Conservation (phyloP, 305 asterid species). For the Solanum hybrid region DNA sequence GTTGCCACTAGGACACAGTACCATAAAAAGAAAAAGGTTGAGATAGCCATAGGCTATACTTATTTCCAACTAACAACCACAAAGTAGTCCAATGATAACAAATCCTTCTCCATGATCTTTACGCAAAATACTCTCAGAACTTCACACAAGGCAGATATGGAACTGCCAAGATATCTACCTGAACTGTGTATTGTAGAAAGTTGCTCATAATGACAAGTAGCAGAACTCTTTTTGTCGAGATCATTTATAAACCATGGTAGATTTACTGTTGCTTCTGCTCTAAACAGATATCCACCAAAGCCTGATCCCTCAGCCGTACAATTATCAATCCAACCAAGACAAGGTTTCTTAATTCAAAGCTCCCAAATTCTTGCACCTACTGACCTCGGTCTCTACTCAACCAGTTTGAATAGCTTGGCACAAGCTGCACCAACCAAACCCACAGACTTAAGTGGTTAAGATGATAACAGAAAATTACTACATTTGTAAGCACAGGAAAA, state of each 20-base stretch:
- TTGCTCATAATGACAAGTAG: not conserved
- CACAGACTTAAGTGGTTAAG: not conserved
- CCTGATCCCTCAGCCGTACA: conserved; percentile 23
- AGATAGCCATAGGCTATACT: conserved; percentile 21
- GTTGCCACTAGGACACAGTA: not conserved
- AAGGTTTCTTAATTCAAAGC: conserved; percentile 34
- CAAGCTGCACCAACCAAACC: conserved; percentile 35
- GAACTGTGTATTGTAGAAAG: not conserved
- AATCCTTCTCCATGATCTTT: conserved; percentile 1
- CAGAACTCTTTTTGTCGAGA: not conserved
- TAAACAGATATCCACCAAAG: conserved; percentile 24
- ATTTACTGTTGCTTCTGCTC: conserved; percentile 5
- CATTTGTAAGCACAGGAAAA: not conserved
- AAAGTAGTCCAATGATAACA: not conserved
- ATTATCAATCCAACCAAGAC: conserved; percentile 46
- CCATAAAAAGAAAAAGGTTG: not conserved
- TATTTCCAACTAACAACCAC: conserved; percentile 20
- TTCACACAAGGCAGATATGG: not conserved
- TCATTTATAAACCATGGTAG: not conserved
- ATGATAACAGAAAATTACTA: not conserved
- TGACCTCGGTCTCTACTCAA: conserved; percentile 49
- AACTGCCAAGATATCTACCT: not conserved
- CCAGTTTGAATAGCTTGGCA: conserved; percentile 71
- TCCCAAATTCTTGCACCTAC: conserved; percentile 41
- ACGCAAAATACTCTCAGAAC: not conserved